Evolutionary conservation across 1,284 basidiomycete genomes (phyloP), one percentile per base, ranked within the genome.

Genomic region (Tremellales sp.): DNA sequence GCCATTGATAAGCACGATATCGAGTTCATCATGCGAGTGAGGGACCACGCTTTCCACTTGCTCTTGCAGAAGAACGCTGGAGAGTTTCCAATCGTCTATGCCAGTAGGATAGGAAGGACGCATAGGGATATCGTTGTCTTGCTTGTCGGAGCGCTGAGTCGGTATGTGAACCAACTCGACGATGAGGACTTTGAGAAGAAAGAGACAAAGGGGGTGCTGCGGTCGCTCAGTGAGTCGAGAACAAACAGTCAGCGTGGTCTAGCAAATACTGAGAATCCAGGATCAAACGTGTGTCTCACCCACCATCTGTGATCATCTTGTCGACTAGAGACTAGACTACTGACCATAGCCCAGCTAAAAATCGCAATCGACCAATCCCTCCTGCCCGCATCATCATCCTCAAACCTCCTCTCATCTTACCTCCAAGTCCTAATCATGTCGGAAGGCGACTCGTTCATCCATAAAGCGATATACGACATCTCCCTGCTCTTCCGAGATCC

Each of bases 401-500:
- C 68, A 1, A 46, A 54, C 22, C 62, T 75, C n/a, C 65, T 75
- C 19, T 66, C 69, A 0, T 70, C 67, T 2, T 75, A 75, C 52
- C 64, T 75, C 26, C 73, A 75, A 58, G 71, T 75, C 19, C 63
- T 75, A 15, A 73, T 75, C 60, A 75, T 75, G 73, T 73, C 71
- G 4, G 73, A 75, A 57, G 72, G 73, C 41, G 72, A 74, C 52
- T 23, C 57, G 4, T 75, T 66, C 58, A 49, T 74, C 6, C 57
- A 67, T 46, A 68, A 67, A 48, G 52, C 66, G 3, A 56, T 65
- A 3, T 61, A 70, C 57, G 71, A 73, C 36, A 52, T 74, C 17
- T 61, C 66, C 0, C 61, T 75, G 13, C 46, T 68, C 3, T 54
- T 73, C 8, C 60, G 70, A 3, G 53, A 57, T 29, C 53, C 54